Evolutionary conservation across 2,329 filamentous ascomycete genomes (phyloP).

Genomic region (Ceratocystiopsis minuta): DNA sequence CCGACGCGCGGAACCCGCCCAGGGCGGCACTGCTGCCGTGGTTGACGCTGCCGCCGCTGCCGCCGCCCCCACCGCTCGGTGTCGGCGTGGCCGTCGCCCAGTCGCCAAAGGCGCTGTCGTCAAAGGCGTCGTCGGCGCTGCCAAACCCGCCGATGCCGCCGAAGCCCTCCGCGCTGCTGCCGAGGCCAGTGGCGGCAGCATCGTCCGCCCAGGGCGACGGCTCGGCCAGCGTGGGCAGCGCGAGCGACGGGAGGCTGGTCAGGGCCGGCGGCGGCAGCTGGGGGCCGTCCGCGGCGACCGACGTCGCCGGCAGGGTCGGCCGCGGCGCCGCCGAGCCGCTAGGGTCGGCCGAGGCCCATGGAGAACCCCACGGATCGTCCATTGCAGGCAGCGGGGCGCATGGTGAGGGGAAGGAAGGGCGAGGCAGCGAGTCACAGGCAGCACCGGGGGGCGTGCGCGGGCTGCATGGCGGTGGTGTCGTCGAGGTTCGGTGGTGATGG

Average conservation of each 20-base stretch:
- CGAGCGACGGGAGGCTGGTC: constrained; percentile 1
- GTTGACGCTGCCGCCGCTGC: too few relatives aligned
- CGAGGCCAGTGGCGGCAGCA: too few relatives aligned
- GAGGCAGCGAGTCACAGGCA: too few relatives aligned
- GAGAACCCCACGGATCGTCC: constrained; percentile 47
- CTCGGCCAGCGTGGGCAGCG: constrained; percentile 3
- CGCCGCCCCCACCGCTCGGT: neutral
- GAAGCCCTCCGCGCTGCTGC: too few relatives aligned
- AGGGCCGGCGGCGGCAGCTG: constrained; percentile 19
- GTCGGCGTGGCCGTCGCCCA: constrained; percentile 16
- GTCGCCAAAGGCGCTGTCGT: constrained; percentile 19
- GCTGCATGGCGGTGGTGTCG: too few relatives aligned
- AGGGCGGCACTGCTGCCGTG: too few relatives aligned
- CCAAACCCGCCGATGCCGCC: too few relatives aligned
- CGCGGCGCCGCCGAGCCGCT: constrained; percentile 5
- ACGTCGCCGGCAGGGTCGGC: too few relatives aligned
- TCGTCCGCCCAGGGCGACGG: constrained; percentile 25
- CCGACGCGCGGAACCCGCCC: too few relatives aligned
- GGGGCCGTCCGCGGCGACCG: constrained; percentile 11
- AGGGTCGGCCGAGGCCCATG: constrained; percentile 31
- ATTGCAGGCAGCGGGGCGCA: constrained; percentile 18
- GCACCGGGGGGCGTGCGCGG: too few relatives aligned
- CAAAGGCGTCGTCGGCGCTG: constrained; percentile 14
- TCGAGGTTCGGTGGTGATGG: too few relatives aligned
- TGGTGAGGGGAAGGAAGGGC: neutral